phyloP scores from a whole-genome alignment of 768 basidiomycete species.

The Xanthoconium stramineum region DNA sequence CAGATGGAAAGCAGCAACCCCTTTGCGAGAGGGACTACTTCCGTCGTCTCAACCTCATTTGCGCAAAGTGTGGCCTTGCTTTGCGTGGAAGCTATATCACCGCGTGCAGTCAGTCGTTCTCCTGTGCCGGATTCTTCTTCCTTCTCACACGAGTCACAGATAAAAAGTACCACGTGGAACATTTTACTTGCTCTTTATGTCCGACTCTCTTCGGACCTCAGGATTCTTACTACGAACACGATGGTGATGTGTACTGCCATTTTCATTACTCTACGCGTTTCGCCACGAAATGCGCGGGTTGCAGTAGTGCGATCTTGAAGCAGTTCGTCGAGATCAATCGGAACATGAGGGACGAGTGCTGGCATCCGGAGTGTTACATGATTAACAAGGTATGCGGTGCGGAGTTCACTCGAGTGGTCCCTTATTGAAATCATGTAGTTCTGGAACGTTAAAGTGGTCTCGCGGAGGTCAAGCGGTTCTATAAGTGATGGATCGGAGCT shows the following conservation, averaged over 20 bases:
- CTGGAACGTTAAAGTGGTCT: slow-evolving; percentile 96
- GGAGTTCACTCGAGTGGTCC: background rate
- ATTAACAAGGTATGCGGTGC: slow-evolving; percentile 82
- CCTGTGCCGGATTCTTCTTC: background rate
- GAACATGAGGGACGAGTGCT: slow-evolving; percentile 97
- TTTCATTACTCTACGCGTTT: slow-evolving; percentile 99
- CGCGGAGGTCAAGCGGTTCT: slow-evolving; percentile 65
- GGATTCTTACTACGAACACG: slow-evolving; percentile 99
- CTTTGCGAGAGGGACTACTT: slow-evolving; percentile 99
- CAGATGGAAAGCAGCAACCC: slow-evolving; percentile 84
- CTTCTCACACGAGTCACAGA: slow-evolving; percentile 45
- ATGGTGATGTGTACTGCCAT: slow-evolving; percentile 97
- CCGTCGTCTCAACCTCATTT: slow-evolving; percentile 91
- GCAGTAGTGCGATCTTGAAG: slow-evolving; percentile 95
- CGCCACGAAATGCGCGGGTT: slow-evolving; percentile 97
- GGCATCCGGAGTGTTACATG: slow-evolving; percentile 99
- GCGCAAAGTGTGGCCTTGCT: slow-evolving; percentile 92
- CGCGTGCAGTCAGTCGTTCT: slow-evolving; percentile 78
- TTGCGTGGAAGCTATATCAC: slow-evolving; percentile 98
- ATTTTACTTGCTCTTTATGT: slow-evolving; percentile 98
- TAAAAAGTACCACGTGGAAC: slow-evolving; percentile 99
- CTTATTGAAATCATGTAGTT: slow-evolving; percentile 53
- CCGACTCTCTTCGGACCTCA: slow-evolving; percentile 95
- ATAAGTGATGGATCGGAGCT: slow-evolving; percentile 50
- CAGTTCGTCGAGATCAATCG: slow-evolving; percentile 99